Evolutionary conservation across 768 basidiomycete genomes (phyloP), one percentile per base, ranked within the genome.

Genomic region (Podaxis sp.): DNA sequence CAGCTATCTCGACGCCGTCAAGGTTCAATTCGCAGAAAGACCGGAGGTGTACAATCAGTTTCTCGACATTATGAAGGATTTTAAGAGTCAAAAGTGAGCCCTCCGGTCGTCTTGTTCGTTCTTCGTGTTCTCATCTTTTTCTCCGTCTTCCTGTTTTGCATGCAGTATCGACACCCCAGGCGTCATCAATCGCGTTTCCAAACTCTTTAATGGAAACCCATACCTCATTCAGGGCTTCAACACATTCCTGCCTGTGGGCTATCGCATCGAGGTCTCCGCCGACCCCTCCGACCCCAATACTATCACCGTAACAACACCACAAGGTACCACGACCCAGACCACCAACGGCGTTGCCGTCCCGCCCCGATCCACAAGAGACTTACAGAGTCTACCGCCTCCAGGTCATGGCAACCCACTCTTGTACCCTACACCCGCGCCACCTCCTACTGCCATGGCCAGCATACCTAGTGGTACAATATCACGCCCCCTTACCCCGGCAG

Each of bases 1-100:
- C 75, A 89, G 88, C 70, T 97, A 97, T 70, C 86, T 97, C 67
- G 95, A 97, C 73, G 92, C 93, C 28, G 95, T 97, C 78, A 97
- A 96, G 80, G 82, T 86, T 48, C 91, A 95, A 78, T 97, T 96
- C 74, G 82, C 86, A 51, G 89, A 93, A 72, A 87, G 88, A 73
- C 95, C 95, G 20, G 93, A 95, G 69, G 94, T 96, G 28, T 97
- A 97, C 81, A 96, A 97, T 73, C 84, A 89, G 66, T 95, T 95
- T 72, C 76, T 96, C 75, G 94, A 96, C 74, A 96, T 97, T 72
- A 97, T 97, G 97, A 98, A 98, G 80, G 96, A 99, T 73, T 99
- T 99, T 76, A 99, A 99, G 79, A 93, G 94, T 70, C 93, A 96
- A 77, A 80, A 78, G 92, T 95, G 74, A 78, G 93, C 69, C 28